phyloP scores from a whole-genome alignment of 1,139 yeast species.

The Yamadazyma friedrichii region DNA sequence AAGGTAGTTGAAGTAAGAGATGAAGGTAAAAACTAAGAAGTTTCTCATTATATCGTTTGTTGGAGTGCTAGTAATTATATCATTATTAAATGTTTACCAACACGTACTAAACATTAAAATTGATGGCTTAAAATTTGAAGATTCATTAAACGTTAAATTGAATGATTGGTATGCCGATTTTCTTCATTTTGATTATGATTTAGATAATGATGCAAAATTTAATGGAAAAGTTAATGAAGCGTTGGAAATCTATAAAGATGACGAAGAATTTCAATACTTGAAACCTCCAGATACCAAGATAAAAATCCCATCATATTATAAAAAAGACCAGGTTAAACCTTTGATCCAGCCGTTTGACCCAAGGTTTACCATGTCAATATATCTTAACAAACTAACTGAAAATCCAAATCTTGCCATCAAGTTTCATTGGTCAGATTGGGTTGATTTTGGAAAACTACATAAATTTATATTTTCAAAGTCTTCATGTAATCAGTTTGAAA shows the following conservation, averaged over 20 bases:
- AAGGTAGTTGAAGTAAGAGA: not conserved
- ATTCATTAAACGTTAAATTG: constrained; percentile 17
- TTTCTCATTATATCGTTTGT: not conserved
- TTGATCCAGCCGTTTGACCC: constrained; percentile 47
- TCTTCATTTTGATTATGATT: constrained; percentile 18
- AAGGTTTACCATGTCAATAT: constrained; percentile 44
- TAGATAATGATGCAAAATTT: constrained; percentile 22
- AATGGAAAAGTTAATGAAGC: not conserved
- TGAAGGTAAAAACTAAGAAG: not conserved
- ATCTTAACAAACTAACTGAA: constrained; percentile 15
- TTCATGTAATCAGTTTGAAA: constrained; percentile 23
- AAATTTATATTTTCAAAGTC: constrained; percentile 21
- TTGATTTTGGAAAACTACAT: constrained; percentile 30
- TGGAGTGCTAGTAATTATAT: not conserved
- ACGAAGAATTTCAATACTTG: constrained; percentile 18
- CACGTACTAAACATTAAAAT: not conserved
- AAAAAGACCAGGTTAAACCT: constrained; percentile 14
- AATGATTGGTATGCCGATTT: constrained; percentile 20
- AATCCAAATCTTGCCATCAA: constrained; percentile 16
- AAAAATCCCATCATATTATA: constrained; percentile 19
- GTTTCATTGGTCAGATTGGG: constrained; percentile 48
- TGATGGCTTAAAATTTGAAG: constrained; percentile 6
- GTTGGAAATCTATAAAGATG: constrained; percentile 18
- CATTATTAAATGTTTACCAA: not conserved
- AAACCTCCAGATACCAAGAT: constrained; percentile 7